Evolutionary conservation across 129 eudicot genomes (phyloP).

Genomic region (Artemisia tridentata): DNA sequence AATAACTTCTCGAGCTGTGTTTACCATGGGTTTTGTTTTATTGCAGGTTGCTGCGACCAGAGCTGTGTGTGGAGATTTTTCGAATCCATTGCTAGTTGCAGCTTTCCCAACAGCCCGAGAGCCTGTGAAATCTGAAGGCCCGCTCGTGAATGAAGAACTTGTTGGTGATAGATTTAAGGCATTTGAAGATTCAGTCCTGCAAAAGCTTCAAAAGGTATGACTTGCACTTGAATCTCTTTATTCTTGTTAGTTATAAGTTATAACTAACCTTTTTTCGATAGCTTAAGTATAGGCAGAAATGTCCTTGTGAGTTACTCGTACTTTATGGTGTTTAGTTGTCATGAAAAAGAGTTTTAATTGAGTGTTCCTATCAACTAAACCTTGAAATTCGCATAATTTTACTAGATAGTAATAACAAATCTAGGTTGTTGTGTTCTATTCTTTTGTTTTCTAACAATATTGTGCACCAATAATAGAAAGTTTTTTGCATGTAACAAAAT

Average conservation of each 20-base stretch:
- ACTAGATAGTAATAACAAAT: too few species aligned
- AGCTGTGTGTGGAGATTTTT: conserved; percentile 61
- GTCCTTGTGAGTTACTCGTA: background rate
- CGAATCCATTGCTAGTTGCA: conserved; percentile 64
- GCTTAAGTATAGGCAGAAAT: background rate
- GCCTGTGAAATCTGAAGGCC: conserved; percentile 42
- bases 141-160: conserved; percentile 39
- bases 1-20: background rate
- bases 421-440: too few species aligned
- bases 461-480: too few species aligned
- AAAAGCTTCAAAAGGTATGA: conserved; percentile 63
- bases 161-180: conserved; percentile 63
- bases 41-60: conserved; percentile 62
- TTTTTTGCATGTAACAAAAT: too few species aligned
- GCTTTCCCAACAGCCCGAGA: conserved; percentile 33
- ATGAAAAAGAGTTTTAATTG: background rate
- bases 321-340: background rate
- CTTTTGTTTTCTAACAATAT: too few species aligned
- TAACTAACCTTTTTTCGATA: background rate
- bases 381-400: too few species aligned
- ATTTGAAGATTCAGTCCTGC: conserved; percentile 61
- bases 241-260: background rate
- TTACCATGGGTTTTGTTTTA: background rate
- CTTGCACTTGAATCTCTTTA: background rate
- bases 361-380: background rate